A percentile compares a stretch with the other conserved stretches of the same genome.
These are phyloP conservation scores for Solanum appendiculatum DNA, from an alignment of 257 asterid genomes.

Conservation along the genomic window DNA sequence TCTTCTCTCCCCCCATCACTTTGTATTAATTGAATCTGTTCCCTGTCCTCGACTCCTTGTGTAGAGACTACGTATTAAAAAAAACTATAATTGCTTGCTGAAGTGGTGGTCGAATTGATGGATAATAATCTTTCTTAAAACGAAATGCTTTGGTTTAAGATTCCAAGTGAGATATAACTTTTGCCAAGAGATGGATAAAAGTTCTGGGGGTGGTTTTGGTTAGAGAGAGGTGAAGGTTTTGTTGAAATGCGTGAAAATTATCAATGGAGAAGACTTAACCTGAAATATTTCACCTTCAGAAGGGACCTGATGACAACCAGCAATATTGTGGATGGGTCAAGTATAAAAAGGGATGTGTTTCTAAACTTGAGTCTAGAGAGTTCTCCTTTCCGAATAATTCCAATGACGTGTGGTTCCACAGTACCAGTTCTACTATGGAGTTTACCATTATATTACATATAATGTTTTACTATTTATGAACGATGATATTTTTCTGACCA, in stretches of 20 bases:
- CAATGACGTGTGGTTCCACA: neutral
- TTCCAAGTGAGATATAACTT: neutral
- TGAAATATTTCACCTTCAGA: neutral
- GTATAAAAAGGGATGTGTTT: neutral
- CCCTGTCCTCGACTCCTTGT: neutral
- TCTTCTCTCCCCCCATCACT: neutral
- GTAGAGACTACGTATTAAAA: too few relatives aligned
- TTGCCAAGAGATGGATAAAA: neutral
- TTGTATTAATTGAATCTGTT: neutral
- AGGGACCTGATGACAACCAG: neutral
- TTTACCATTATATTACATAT: neutral
- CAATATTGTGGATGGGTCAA: neutral
- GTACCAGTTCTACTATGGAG: neutral
- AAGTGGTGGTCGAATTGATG: neutral
- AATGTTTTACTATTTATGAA: neutral
- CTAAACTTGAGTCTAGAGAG: neutral
- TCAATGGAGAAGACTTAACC: neutral
- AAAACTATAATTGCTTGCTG: too few relatives aligned
- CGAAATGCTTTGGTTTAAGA: neutral
- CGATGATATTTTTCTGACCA: neutral
- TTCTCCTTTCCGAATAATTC: neutral
- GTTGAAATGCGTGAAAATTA: neutral
- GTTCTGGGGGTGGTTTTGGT: neutral
- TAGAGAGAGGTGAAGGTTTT: too few relatives aligned
- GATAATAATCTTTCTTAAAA: neutral